Evolutionary conservation across 306 rosid genomes (phyloP).

Genomic region (Senna tora): DNA sequence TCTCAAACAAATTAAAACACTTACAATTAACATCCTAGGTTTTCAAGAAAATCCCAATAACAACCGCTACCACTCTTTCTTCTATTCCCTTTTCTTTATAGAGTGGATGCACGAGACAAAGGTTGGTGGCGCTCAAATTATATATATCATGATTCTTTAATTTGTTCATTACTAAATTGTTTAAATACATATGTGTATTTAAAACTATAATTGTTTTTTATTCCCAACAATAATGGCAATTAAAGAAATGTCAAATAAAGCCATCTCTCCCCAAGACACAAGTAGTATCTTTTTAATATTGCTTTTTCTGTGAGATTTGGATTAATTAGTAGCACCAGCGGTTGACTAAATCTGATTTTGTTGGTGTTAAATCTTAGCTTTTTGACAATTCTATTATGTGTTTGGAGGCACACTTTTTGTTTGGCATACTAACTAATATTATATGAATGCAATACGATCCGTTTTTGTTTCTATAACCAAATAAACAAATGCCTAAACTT

Average conservation of each 20-base stretch:
- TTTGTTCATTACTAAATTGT: conserved; percentile 24
- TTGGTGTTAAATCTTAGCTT: conserved; percentile 8
- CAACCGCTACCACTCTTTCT: conserved; percentile 15
- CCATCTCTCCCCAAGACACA: background rate
- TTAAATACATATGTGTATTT: background rate
- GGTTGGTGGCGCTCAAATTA: conserved; percentile 25
- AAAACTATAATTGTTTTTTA: background rate
- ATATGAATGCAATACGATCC: background rate
- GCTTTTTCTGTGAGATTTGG: conserved; percentile 1
- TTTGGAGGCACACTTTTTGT: background rate
- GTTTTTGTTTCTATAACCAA: background rate
- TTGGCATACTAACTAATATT: background rate
- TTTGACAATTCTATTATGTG: conserved; percentile 4
- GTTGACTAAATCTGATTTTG: background rate
- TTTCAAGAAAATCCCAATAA: background rate
- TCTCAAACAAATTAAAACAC: background rate
- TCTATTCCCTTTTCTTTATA: background rate
- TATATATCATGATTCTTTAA: conserved; percentile 16
- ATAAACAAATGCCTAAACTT: too few species aligned
- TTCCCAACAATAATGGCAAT: background rate
- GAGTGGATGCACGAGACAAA: background rate
- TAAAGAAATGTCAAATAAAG: conserved; percentile 5
- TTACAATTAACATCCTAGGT: background rate
- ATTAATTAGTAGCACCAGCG: conserved; percentile 4
- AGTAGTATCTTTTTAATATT: background rate